These are phyloP conservation scores for Artemisia tridentata DNA, from an alignment of 129 eudicot genomes.

Conservation along the genomic window DNA sequence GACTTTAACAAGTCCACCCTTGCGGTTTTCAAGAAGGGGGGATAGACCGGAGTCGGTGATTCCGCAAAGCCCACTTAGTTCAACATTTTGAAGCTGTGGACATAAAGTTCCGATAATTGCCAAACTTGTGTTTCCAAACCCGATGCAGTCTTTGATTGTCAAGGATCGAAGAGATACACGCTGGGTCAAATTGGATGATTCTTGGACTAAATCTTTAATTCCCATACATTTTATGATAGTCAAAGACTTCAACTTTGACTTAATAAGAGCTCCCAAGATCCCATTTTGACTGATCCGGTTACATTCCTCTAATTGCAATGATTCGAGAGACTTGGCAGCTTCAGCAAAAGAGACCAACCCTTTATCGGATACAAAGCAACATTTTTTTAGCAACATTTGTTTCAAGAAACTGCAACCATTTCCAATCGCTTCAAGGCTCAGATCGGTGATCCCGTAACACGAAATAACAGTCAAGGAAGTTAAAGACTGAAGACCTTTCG, in stretches of 20 bases:
- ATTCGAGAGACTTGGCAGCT: constrained; percentile 58
- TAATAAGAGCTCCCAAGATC: constrained; percentile 47
- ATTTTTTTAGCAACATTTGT: constrained; percentile 65
- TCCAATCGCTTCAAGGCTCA: constrained; percentile 77
- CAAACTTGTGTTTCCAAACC: constrained; percentile 66
- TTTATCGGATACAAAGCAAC: constrained; percentile 76
- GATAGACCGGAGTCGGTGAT: constrained; percentile 64
- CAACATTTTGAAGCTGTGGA: constrained; percentile 63
- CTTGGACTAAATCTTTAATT: constrained; percentile 49
- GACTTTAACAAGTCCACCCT: constrained; percentile 65
- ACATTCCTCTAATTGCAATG: constrained; percentile 80
- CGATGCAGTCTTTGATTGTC: constrained; percentile 60
- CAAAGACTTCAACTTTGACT: constrained; percentile 63
- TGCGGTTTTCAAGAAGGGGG: constrained; percentile 56
- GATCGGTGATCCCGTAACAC: constrained; percentile 72
- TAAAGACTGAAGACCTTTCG: constrained; percentile 60
- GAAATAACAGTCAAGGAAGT: constrained; percentile 53
- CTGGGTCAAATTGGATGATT: constrained; percentile 35
- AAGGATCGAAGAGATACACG: constrained; percentile 78
- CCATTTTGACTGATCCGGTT: constrained; percentile 70
- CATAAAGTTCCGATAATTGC: constrained; percentile 66
- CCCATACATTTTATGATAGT: constrained; percentile 82
- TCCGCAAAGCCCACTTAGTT: constrained; percentile 71
- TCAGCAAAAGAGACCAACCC: constrained; percentile 68
- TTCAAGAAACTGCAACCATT: constrained; percentile 66